A percentile compares a stretch with the other conserved stretches of the same genome.
Evolutionary conservation across 2,329 filamentous ascomycete genomes (phyloP).

Genomic region (Graphiopsis chlorocephala): DNA sequence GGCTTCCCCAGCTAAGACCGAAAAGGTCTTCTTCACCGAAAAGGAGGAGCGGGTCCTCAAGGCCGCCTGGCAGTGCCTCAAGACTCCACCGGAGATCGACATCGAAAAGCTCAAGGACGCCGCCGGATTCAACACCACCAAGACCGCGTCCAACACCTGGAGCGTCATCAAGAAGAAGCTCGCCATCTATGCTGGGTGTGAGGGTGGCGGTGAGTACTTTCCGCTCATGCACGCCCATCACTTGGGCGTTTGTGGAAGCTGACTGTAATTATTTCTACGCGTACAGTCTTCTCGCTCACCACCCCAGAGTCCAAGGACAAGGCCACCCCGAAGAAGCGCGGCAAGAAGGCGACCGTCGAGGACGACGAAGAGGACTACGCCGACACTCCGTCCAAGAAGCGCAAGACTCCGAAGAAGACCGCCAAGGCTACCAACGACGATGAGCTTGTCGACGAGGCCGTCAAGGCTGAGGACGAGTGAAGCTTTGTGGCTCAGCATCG

Average conservation of each 20-base stretch:
- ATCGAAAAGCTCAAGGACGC: conserved; percentile 28
- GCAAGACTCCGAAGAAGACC: conserved; percentile 19
- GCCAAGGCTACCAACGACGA: conserved; percentile 9
- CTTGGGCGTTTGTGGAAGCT: neutral
- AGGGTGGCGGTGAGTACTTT: conserved; percentile 18
- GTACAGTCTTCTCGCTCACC: neutral
- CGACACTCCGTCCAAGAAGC: conserved; percentile 14
- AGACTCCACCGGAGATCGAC: conserved; percentile 35
- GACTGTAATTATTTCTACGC: neutral
- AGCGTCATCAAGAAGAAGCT: conserved; percentile 36
- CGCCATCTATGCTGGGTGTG: neutral
- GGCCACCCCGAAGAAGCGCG: conserved; percentile 28
- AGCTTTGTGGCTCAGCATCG: neutral
- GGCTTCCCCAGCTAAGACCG: conserved; percentile 12
- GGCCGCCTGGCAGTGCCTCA: conserved; percentile 32
- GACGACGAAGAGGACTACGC: conserved; percentile 7
- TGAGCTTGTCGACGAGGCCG: neutral
- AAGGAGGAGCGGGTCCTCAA: conserved; percentile 31
- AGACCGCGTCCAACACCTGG: conserved; percentile 37
- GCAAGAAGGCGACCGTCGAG: conserved; percentile 24
- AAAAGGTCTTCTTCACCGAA: conserved; percentile 27
- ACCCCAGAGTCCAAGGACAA: conserved; percentile 9
- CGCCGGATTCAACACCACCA: conserved; percentile 32
- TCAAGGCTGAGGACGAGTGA: neutral
- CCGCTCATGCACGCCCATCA: neutral